Evolutionary conservation across 192 early-diverging fungal genomes (phyloP).

Genomic region (Backusella sp.): DNA sequence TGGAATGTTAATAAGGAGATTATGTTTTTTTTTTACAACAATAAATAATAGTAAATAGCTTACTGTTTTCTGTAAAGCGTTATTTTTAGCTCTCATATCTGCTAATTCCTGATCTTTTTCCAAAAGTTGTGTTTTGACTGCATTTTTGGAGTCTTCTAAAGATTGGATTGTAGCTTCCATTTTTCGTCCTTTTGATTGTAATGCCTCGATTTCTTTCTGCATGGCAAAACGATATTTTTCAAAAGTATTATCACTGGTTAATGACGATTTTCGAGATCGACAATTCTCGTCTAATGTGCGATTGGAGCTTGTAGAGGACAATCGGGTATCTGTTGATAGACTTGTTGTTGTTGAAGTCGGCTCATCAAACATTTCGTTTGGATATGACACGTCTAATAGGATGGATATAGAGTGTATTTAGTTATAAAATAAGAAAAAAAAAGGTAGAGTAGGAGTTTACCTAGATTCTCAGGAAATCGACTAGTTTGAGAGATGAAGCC

Average conservation of each 20-base stretch:
- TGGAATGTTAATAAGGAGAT: neutral
- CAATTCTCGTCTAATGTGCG: conserved; percentile 1
- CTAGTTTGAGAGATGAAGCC: conserved; percentile 5
- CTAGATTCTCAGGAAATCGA: conserved; percentile 16
- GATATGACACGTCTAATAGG: neutral
- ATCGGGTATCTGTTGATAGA: conserved; percentile 8
- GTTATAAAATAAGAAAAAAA: neutral
- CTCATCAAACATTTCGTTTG: neutral
- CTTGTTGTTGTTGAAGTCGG: conserved; percentile 4
- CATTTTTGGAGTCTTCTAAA: conserved; percentile 10
- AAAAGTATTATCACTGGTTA: conserved; percentile 2
- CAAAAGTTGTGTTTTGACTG: neutral
- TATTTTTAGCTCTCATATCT: conserved; percentile 21
- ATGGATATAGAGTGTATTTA: neutral
- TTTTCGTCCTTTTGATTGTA: conserved; percentile 23
- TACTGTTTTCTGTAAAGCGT: conserved; percentile 23
- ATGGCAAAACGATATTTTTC: conserved; percentile 21
- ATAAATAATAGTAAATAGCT: neutral
- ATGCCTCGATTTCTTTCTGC: conserved; percentile 24
- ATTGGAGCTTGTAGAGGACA: conserved; percentile 14
- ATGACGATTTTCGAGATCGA: neutral
- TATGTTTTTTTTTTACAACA: neutral
- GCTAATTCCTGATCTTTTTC: conserved; percentile 24
- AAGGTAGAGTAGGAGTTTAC: neutral
- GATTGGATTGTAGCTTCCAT: conserved; percentile 15